phyloP scores from a whole-genome alignment of 352 stramenopile species.

The Thalassiosira mediterranea region DNA sequence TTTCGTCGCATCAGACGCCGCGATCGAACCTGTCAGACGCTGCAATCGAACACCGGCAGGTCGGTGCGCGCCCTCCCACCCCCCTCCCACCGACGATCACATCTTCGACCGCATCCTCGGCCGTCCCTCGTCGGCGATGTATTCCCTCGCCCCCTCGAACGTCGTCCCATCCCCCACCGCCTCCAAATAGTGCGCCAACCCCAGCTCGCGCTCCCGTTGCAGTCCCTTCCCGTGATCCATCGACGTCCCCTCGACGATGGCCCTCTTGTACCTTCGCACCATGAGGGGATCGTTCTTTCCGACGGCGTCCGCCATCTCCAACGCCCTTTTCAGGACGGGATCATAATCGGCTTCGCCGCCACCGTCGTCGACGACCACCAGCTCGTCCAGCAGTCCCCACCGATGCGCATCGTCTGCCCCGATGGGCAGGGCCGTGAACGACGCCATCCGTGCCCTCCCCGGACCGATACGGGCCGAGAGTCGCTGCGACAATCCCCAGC shows the following conservation, averaged over 20 bases:
- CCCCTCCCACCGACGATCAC: too few relatives aligned
- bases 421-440: conserved; percentile 37
- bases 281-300: conserved; percentile 49
- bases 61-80: too few relatives aligned
- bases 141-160: conserved; percentile 56
- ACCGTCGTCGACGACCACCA: conserved; percentile 20
- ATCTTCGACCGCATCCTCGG: conserved; percentile 27
- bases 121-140: conserved; percentile 40
- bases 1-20: too few relatives aligned
- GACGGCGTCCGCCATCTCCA: conserved; percentile 58
- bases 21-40: too few relatives aligned
- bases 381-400: conserved; percentile 61
- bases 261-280: conserved; percentile 61
- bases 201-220: conserved; percentile 51
- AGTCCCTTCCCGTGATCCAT: conserved; percentile 39
- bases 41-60: too few relatives aligned
- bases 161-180: conserved; percentile 56
- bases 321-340: conserved; percentile 37
- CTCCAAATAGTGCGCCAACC: conserved; percentile 61
- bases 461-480: conserved; percentile 38
- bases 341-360: conserved; percentile 1
- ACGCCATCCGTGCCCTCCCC: conserved; percentile 51
- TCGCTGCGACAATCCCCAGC: conserved; percentile 62
- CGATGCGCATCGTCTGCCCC: conserved; percentile 34
- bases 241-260: conserved; percentile 47